phyloP scores from a whole-genome alignment of 192 early-diverging fungal species.

The Entophlyctis helioformis region DNA sequence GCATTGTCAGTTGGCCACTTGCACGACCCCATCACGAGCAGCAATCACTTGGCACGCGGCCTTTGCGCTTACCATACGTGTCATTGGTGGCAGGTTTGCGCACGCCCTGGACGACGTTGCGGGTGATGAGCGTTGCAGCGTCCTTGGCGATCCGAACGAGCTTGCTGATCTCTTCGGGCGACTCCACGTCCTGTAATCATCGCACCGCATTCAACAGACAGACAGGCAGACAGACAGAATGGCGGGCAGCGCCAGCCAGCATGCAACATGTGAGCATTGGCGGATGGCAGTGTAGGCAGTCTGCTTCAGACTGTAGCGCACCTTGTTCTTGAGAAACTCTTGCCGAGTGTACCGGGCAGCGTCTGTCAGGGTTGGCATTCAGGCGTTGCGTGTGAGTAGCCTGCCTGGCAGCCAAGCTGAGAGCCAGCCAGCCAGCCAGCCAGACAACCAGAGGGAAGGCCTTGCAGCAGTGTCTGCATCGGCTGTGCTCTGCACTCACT shows the following conservation, averaged over 20 bases:
- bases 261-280: too few relatives aligned
- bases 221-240: too few relatives aligned
- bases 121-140: conserved; percentile 8
- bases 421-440: neutral
- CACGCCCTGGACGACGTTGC: conserved; percentile 16
- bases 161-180: conserved; percentile 6
- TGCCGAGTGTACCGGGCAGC: conserved; percentile 9
- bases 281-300: neutral
- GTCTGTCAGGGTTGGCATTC: neutral
- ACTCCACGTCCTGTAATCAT: too few relatives aligned
- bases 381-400: neutral
- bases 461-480: neutral
- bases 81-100: conserved; percentile 1
- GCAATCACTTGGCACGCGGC: too few relatives aligned
- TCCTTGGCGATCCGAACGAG: conserved; percentile 6
- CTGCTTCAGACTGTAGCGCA: neutral
- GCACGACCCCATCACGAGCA: too few relatives aligned
- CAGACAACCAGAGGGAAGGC: neutral
- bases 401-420: neutral
- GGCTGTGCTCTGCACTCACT: neutral
- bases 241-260: too few relatives aligned
- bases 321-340: conserved; percentile 3
- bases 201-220: too few relatives aligned
- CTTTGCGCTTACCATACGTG: conserved; percentile 5
- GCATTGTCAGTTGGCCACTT: too few relatives aligned